Percentiles rank a stretch among this genome's conserved stretches.
Evolutionary conservation across 352 stramenopile genomes (phyloP).

Genomic region (Hyaloperonospora brassicae): DNA sequence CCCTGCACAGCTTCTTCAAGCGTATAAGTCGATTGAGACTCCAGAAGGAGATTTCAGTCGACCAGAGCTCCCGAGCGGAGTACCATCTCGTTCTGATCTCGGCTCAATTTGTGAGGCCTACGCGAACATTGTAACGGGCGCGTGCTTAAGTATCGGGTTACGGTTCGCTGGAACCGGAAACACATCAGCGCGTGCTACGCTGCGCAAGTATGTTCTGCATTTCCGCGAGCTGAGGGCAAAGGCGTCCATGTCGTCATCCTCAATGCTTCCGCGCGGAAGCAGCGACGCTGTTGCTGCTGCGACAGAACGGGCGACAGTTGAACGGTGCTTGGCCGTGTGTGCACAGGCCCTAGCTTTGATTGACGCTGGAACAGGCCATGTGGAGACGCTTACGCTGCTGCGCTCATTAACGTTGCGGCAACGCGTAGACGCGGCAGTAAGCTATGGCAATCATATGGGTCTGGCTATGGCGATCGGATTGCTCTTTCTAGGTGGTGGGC

Average conservation of each 20-base stretch:
- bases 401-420: conserved; percentile 78
- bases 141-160: conserved; percentile 93
- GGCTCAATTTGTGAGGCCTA: conserved; percentile 91
- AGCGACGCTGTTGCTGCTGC: conserved; percentile 47
- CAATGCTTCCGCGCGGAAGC: conserved; percentile 20
- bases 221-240: conserved; percentile 69
- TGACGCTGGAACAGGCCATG: conserved; percentile 92
- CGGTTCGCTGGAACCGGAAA: conserved; percentile 89
- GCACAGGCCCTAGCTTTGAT: conserved; percentile 91
- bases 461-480: conserved; percentile 92
- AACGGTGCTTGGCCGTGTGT: conserved; percentile 89
- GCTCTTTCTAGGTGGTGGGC: conserved; percentile 93
- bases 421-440: conserved; percentile 74
- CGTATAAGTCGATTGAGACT: conserved; percentile 33
- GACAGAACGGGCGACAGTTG: conserved; percentile 84
- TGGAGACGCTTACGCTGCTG: conserved; percentile 90
- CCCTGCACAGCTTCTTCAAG: conserved; percentile 40
- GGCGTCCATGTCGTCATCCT: conserved; percentile 25
- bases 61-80: conserved; percentile 7
- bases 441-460: conserved; percentile 94
- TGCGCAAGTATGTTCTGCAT: conserved; percentile 59
- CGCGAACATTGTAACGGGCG: conserved; percentile 90
- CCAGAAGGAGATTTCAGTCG: conserved; percentile 7
- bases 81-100: conserved; percentile 54
- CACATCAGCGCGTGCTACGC: conserved; percentile 37